These are phyloP conservation scores for Lathyrus tuberosus DNA, from an alignment of 306 rosid species.

Conservation along the genomic window DNA sequence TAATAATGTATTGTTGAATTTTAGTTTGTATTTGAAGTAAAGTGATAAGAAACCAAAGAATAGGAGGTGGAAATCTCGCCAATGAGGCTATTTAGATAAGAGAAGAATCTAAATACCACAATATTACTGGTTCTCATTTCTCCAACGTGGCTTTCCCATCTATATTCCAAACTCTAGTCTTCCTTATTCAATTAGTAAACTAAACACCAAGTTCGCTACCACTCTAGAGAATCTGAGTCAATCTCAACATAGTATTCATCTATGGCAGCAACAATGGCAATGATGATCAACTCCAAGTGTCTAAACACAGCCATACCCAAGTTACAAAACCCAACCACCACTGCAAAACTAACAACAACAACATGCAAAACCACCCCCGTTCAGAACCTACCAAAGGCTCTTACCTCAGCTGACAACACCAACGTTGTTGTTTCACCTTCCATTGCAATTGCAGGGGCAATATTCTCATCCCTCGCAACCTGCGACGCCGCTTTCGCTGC, in stretches of 20 bases:
- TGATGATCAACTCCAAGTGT: slow-evolving; percentile 75
- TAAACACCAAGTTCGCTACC: neutral
- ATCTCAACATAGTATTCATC: slow-evolving; percentile 1
- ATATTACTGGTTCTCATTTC: slow-evolving; percentile 55
- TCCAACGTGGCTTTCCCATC: slow-evolving; percentile 42
- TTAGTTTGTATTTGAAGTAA: neutral
- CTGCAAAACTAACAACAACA: slow-evolving; percentile 38
- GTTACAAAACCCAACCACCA: slow-evolving; percentile 43
- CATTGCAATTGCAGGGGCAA: slow-evolving; percentile 77
- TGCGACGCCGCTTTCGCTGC: slow-evolving; percentile 76
- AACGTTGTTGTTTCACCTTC: slow-evolving; percentile 29
- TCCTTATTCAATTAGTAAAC: neutral
- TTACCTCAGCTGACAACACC: slow-evolving; percentile 1
- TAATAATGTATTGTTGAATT: neutral
- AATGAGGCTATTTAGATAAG: slow-evolving; percentile 58
- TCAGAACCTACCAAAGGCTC: slow-evolving; percentile 64
- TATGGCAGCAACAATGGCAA: slow-evolving; percentile 86
- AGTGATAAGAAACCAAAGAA: slow-evolving; percentile 58
- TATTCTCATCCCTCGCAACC: slow-evolving; percentile 61
- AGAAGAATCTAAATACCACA: slow-evolving; percentile 59
- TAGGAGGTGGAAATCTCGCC: slow-evolving; percentile 53
- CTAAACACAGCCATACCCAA: slow-evolving; percentile 47
- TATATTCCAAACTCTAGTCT: slow-evolving; percentile 37
- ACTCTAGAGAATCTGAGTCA: slow-evolving; percentile 3
- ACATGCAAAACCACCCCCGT: slow-evolving; percentile 51